A percentile compares a stretch with the other conserved stretches of the same genome.
Evolutionary conservation across 1,284 basidiomycete species (phyloP).

Genomic region (Xerocomus nothofagi): DNA sequence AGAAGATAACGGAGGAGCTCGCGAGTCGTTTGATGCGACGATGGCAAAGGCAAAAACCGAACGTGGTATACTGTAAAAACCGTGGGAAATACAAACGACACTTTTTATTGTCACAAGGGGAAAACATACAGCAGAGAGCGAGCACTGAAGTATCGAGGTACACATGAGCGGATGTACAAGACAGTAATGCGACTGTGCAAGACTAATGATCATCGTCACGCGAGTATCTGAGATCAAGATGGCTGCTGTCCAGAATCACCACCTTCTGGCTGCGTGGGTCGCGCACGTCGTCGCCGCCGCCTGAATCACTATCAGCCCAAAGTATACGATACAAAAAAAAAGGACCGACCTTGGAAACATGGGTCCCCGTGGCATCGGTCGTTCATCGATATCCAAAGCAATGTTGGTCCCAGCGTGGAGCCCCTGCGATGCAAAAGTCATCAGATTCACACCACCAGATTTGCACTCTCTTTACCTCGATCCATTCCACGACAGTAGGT

Average conservation of each 20-base stretch:
- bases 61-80: slow-evolving; percentile 27
- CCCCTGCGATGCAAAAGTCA: slow-evolving; percentile 52
- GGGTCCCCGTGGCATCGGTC: slow-evolving; percentile 86
- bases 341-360: slow-evolving; percentile 68
- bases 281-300: slow-evolving; percentile 42
- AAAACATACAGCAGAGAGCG: neutral
- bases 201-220: neutral
- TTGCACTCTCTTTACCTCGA: slow-evolving; percentile 67
- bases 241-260: slow-evolving; percentile 3
- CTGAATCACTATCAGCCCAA: slow-evolving; percentile 25
- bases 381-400: slow-evolving; percentile 85
- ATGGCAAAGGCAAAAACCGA: slow-evolving; percentile 36
- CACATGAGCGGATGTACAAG: neutral
- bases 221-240: neutral
- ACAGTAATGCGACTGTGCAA: neutral
- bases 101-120: neutral
- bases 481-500: slow-evolving; percentile 89
- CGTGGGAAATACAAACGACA: slow-evolving; percentile 27
- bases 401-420: slow-evolving; percentile 95
- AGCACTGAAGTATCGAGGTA: neutral
- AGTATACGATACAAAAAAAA: slow-evolving; percentile 8
- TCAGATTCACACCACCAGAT: slow-evolving; percentile 16
- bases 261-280: slow-evolving; percentile 14
- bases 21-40: slow-evolving; percentile 36
- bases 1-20: slow-evolving; percentile 36